These are phyloP conservation scores for Gypsophila paniculata DNA, from an alignment of 179 eudicot genomes.

Conservation along the genomic window DNA sequence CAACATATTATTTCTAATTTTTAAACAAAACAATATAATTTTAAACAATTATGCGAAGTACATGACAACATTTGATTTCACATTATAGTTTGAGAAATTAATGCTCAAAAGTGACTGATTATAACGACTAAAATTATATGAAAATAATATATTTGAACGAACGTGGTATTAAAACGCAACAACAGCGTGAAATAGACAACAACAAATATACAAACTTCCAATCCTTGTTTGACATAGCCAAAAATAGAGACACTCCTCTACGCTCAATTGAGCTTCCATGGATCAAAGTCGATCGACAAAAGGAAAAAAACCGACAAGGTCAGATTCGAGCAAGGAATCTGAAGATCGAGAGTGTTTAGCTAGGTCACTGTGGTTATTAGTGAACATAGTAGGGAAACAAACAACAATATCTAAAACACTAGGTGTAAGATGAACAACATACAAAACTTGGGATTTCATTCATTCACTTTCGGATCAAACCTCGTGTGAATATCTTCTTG, in stretches of 20 bases:
- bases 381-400: slow-evolving; percentile 13
- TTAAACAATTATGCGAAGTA: too few species aligned
- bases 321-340: slow-evolving; percentile 11
- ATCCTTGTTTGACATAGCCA: background rate
- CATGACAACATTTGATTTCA: too few species aligned
- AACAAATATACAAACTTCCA: slow-evolving; percentile 15
- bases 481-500: slow-evolving; percentile 62
- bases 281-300: slow-evolving; percentile 1
- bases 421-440: slow-evolving; percentile 19
- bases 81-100: too few species aligned
- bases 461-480: slow-evolving; percentile 52
- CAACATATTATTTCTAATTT: too few species aligned
- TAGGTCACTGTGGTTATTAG: slow-evolving; percentile 23
- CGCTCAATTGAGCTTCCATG: slow-evolving; percentile 14
- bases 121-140: background rate
- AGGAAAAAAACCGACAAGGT: background rate
- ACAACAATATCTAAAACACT: slow-evolving; percentile 23
- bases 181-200: slow-evolving; percentile 16
- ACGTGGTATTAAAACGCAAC: background rate
- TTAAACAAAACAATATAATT: too few species aligned
- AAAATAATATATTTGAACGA: background rate
- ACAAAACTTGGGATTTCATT: slow-evolving; percentile 22
- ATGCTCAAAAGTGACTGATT: too few species aligned
- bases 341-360: background rate
- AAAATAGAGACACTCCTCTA: slow-evolving; percentile 15